phyloP scores from a whole-genome alignment of 495 filamentous ascomycete species.

The Patellaria atrata region DNA sequence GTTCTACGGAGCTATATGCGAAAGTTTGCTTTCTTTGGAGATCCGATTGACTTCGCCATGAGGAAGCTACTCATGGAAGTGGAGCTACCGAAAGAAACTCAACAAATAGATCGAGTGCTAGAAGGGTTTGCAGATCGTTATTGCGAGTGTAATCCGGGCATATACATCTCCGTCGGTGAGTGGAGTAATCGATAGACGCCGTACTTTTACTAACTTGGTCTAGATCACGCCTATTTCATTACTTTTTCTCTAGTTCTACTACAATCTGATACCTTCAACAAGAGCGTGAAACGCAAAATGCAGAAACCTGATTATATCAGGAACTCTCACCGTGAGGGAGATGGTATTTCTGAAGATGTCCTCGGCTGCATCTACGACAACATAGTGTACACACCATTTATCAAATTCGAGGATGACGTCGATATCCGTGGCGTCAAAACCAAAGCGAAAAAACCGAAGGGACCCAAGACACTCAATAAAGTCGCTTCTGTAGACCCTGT shows the following conservation, averaged over 20 bases:
- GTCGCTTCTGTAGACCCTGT: slow-evolving; percentile 50
- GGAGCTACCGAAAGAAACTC: slow-evolving; percentile 89
- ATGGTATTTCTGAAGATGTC: slow-evolving; percentile 84
- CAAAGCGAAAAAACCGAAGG: slow-evolving; percentile 44
- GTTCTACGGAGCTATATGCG: slow-evolving; percentile 90
- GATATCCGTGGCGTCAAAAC: slow-evolving; percentile 62
- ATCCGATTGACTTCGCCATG: slow-evolving; percentile 95
- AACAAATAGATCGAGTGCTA: slow-evolving; percentile 90
- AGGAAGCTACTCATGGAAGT: slow-evolving; percentile 93
- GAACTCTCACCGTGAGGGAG: slow-evolving; percentile 69
- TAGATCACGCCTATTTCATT: slow-evolving; percentile 91
- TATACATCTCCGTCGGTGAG: slow-evolving; percentile 67
- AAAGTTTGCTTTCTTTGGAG: slow-evolving; percentile 82
- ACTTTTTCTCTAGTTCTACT: slow-evolving; percentile 93
- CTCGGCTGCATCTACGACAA: slow-evolving; percentile 97
- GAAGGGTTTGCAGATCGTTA: slow-evolving; percentile 94
- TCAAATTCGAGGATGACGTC: slow-evolving; percentile 83
- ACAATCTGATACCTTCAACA: slow-evolving; percentile 97
- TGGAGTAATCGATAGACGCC: slow-evolving; percentile 8
- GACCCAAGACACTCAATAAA: slow-evolving; percentile 59
- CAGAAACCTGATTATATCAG: slow-evolving; percentile 91
- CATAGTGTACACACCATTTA: slow-evolving; percentile 93
- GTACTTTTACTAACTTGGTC: slow-evolving; percentile 12
- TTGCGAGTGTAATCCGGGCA: slow-evolving; percentile 94
- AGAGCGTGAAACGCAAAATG: slow-evolving; percentile 99